These are phyloP conservation scores for Ophiocordyceps camponoti-leonardi DNA, from an alignment of 2,329 filamentous ascomycete genomes.

Conservation along the genomic window DNA sequence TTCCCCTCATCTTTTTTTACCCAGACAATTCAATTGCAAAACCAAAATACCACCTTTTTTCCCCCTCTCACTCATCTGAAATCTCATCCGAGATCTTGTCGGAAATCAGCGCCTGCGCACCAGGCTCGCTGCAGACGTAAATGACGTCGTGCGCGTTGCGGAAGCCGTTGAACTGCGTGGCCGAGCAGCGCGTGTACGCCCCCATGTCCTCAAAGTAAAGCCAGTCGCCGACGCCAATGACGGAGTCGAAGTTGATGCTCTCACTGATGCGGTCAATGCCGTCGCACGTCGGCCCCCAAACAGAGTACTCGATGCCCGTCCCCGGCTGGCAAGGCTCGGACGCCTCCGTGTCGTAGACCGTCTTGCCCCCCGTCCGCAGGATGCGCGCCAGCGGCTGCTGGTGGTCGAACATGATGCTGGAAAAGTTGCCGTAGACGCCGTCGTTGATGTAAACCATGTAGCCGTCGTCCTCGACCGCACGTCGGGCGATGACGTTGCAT, in stretches of 20 bases:
- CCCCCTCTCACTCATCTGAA: too few species aligned
- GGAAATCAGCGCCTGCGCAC: slow-evolving; percentile 48
- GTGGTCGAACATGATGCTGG: slow-evolving; percentile 98
- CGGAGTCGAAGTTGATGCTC: slow-evolving; percentile 58
- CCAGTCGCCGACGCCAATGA: slow-evolving; percentile 89
- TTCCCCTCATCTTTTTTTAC: neutral
- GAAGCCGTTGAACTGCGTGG: slow-evolving; percentile 96
- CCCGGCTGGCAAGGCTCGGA: slow-evolving; percentile 27
- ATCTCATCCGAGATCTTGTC: too few species aligned
- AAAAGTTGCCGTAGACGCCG: slow-evolving; percentile 95
- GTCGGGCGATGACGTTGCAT: slow-evolving; percentile 88
- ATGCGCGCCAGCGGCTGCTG: slow-evolving; percentile 79
- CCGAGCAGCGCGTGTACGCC: slow-evolving; percentile 95
- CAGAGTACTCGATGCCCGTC: slow-evolving; percentile 64
- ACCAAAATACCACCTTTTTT: too few species aligned
- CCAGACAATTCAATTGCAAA: too few species aligned
- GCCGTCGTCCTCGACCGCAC: slow-evolving; percentile 64
- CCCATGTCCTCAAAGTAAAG: slow-evolving; percentile 98
- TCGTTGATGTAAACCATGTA: slow-evolving; percentile 99
- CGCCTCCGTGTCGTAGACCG: slow-evolving; percentile 37
- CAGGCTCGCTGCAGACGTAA: slow-evolving; percentile 88
- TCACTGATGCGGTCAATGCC: slow-evolving; percentile 89
- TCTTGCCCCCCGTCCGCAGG: slow-evolving; percentile 42
- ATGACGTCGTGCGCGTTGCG: slow-evolving; percentile 81
- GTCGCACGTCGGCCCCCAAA: slow-evolving; percentile 97